These are phyloP conservation scores for Fusarium floridanum DNA, from an alignment of 2,329 filamentous ascomycete species.

Conservation along the genomic window DNA sequence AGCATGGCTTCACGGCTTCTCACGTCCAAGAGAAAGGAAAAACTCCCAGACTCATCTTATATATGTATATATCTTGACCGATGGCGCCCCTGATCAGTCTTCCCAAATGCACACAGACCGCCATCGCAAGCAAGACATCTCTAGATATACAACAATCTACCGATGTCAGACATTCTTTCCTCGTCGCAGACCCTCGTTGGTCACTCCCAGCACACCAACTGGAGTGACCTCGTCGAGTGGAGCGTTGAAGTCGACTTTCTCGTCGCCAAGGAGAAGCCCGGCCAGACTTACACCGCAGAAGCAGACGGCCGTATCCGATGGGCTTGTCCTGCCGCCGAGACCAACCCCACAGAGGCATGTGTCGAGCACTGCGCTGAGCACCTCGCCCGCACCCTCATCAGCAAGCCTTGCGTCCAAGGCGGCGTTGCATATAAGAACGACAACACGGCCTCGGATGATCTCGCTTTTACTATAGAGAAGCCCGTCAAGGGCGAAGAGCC, in stretches of 20 bases:
- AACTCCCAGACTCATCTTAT: not conserved
- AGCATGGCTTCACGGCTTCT: not conserved
- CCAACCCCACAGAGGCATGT: constrained; percentile 21
- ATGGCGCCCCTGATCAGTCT: not conserved
- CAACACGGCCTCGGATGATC: not conserved
- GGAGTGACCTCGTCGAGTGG: constrained; percentile 24
- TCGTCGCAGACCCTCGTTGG: not conserved
- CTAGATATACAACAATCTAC: not conserved
- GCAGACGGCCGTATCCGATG: constrained; percentile 13
- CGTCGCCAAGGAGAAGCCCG: constrained; percentile 35
- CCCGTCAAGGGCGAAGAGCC: not conserved
- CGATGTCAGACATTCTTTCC: not conserved
- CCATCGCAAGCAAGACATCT: not conserved
- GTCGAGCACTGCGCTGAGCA: constrained; percentile 23
- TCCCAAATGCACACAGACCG: not conserved
- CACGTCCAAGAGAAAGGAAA: not conserved
- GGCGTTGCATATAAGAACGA: constrained; percentile 20
- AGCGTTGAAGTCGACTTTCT: constrained; percentile 43
- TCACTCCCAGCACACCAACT: not conserved
- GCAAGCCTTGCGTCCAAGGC: not conserved
- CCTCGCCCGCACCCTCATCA: not conserved
- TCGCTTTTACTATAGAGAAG: not conserved
- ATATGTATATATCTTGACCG: not conserved
- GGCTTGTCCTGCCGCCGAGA: constrained; percentile 31
- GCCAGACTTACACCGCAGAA: constrained; percentile 1